phyloP scores from a whole-genome alignment of 2,329 filamentous ascomycete species.

The Aspergillus latus region DNA sequence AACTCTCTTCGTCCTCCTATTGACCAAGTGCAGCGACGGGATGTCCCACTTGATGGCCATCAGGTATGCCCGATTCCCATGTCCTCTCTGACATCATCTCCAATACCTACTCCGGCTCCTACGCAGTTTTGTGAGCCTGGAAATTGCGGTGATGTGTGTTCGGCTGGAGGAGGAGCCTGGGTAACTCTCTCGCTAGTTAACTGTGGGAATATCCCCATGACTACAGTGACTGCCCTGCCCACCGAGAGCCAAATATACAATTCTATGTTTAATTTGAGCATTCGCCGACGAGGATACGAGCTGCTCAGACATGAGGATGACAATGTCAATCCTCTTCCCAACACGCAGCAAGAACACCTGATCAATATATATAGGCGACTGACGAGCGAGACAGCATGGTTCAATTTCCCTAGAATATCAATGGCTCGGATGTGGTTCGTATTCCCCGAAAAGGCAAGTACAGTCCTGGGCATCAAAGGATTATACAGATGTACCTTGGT shows the following conservation, averaged over 20 bases:
- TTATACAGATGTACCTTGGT: neutral
- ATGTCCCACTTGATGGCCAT: neutral
- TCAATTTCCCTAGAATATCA: neutral
- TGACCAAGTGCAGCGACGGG: neutral
- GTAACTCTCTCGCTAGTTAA: neutral
- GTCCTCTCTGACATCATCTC: neutral
- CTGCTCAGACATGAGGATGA: no score
- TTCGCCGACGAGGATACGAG: no score
- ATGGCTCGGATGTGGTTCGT: neutral
- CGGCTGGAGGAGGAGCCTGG: neutral
- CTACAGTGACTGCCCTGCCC: neutral
- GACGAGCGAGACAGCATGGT: neutral
- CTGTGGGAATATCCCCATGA: neutral
- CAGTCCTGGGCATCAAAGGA: neutral
- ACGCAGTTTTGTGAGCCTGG: neutral
- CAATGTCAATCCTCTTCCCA: no score
- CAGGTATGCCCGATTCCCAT: neutral
- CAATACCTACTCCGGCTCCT: neutral
- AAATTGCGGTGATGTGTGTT: neutral
- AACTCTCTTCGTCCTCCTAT: neutral
- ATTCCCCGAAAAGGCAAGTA: neutral
- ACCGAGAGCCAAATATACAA: neutral
- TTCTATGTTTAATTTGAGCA: neutral
- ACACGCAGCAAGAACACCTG: no score
- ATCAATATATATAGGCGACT: no score